phyloP scores from a whole-genome alignment of 108 stramenopile species.

The Cyclotella cryptica region DNA sequence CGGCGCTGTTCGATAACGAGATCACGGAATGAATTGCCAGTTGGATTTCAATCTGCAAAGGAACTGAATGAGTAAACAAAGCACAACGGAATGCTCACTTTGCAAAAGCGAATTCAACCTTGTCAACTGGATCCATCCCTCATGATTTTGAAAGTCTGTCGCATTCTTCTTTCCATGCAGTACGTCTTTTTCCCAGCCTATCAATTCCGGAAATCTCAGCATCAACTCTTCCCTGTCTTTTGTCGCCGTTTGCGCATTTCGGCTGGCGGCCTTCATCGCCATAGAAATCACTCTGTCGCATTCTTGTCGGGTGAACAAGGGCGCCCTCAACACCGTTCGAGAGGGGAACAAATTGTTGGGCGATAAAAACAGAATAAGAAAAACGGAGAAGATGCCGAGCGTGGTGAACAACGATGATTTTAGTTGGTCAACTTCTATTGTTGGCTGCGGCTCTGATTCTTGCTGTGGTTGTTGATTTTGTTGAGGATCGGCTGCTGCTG shows the following conservation, averaged over 20 bases:
- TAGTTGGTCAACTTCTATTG: neutral
- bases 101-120: neutral
- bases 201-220: conserved; percentile 6
- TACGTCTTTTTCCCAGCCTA: neutral
- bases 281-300: conserved; percentile 59
- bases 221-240: conserved; percentile 11
- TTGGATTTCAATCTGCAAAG: too few species aligned
- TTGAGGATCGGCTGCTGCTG: conserved; percentile 1
- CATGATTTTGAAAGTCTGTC: neutral
- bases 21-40: neutral
- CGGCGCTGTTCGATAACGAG: conserved; percentile 38
- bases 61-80: too few species aligned
- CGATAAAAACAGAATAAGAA: conserved; percentile 32
- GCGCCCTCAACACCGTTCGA: conserved; percentile 56
- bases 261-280: conserved; percentile 56
- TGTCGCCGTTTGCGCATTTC: conserved; percentile 39
- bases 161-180: conserved; percentile 1
- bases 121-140: neutral
- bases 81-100: too few species aligned
- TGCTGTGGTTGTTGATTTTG: neutral
- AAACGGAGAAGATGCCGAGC: conserved; percentile 4
- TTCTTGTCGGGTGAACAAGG: conserved; percentile 67
- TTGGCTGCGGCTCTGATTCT: neutral
- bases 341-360: conserved; percentile 63
- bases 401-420: conserved; percentile 4